A percentile compares a stretch with the other conserved stretches of the same genome.
These are phyloP conservation scores for Phyllosticta citribraziliensis DNA, from an alignment of 2,329 filamentous ascomycete species.

Conservation along the genomic window DNA sequence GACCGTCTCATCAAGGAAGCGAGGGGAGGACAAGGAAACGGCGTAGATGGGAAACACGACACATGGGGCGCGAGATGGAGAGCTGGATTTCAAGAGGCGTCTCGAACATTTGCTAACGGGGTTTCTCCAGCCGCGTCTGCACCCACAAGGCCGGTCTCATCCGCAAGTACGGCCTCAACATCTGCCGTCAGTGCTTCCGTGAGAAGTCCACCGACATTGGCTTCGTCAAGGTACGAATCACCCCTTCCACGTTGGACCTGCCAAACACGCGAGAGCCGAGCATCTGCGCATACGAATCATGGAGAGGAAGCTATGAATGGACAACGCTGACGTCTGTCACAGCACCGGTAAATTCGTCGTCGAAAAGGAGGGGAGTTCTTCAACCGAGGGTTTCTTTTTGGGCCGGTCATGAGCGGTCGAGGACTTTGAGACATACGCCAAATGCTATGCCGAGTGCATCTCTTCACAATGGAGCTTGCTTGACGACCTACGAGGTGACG, in stretches of 20 bases:
- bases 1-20: neutral
- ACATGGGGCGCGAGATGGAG: neutral
- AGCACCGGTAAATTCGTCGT: slow-evolving; percentile 10
- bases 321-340: neutral
- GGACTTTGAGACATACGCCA: slow-evolving; percentile 7
- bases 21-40: neutral
- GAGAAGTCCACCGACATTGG: slow-evolving; percentile 60
- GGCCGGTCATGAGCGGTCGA: slow-evolving; percentile 10
- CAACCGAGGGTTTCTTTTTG: slow-evolving; percentile 7
- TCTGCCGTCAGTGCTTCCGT: slow-evolving; percentile 63
- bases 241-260: neutral
- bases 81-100: neutral
- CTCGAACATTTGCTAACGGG: slow-evolving; percentile 20
- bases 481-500: slow-evolving; percentile 4
- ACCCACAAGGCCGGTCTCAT: slow-evolving; percentile 98
- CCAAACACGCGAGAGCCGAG: neutral
- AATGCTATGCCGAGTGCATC: slow-evolving; percentile 8
- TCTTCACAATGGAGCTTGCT: slow-evolving; percentile 4
- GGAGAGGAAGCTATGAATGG: neutral
- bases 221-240: slow-evolving; percentile 53
- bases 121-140: slow-evolving; percentile 59
- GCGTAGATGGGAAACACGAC: neutral
- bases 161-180: slow-evolving; percentile 97
- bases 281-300: neutral
- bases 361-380: slow-evolving; percentile 3